Conservation (phyloP, 176 grass and related monocot genomes). For the Bromus sterilis region DNA sequence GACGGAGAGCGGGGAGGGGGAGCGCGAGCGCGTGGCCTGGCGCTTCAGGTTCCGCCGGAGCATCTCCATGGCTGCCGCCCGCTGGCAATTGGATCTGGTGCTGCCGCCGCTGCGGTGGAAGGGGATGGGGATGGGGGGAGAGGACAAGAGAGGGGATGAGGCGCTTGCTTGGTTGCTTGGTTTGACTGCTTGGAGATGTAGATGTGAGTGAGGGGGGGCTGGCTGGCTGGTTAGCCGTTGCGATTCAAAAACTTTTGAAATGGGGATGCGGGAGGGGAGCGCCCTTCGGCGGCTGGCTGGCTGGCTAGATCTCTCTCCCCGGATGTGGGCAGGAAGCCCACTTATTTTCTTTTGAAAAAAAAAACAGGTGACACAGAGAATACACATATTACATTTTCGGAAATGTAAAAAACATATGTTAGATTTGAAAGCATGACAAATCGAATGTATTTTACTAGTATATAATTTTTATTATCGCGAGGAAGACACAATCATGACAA, state of each 20-base stretch:
- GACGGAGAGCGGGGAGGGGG: conserved; percentile 25
- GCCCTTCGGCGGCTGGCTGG: too few relatives aligned
- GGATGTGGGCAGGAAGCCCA: too few relatives aligned
- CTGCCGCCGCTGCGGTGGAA: neutral
- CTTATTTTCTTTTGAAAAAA: too few relatives aligned
- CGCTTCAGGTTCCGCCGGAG: conserved; percentile 42
- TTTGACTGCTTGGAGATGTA: neutral
- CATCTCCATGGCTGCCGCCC: conserved; percentile 32
- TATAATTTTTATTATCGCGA: too few relatives aligned
- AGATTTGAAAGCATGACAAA: too few relatives aligned
- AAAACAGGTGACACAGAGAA: too few relatives aligned
- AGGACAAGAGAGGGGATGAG: neutral
- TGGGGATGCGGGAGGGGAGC: neutral
- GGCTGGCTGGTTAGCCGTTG: conserved; percentile 7
- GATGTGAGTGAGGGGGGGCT: neutral
- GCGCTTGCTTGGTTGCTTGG: neutral
- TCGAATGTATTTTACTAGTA: too few relatives aligned
- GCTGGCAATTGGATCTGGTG: neutral
- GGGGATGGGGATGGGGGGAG: neutral
- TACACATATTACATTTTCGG: too few relatives aligned
- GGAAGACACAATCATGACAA: too few relatives aligned
- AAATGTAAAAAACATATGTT: too few relatives aligned
- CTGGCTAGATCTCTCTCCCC: too few relatives aligned
- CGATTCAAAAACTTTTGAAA: conserved; percentile 41
- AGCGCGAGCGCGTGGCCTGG: conserved; percentile 40